Percentiles rank a stretch among this genome's conserved stretches.
Conservation (phyloP, 805 yeast genomes). For the Pichia eremophila region DNA sequence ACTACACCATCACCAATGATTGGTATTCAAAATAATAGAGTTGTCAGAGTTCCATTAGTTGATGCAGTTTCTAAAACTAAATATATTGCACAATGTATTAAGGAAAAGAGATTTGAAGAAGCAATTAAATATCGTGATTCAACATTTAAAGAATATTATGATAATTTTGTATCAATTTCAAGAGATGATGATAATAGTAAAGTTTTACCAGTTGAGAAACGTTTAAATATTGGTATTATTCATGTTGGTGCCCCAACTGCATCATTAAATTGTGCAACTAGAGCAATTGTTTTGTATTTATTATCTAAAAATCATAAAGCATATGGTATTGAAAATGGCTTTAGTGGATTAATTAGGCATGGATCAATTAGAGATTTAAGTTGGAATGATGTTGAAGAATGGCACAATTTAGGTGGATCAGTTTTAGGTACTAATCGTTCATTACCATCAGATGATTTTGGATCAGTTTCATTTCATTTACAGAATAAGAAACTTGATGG, state of each 20-base stretch:
- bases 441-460: constrained; percentile 76
- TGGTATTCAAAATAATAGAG: constrained; percentile 79
- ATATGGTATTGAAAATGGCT: constrained; percentile 89
- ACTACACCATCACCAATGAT: constrained; percentile 92
- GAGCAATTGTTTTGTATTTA: constrained; percentile 86
- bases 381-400: constrained; percentile 83
- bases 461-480: constrained; percentile 86
- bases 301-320: constrained; percentile 84
- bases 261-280: constrained; percentile 85
- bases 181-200: constrained; percentile 62
- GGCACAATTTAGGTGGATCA: constrained; percentile 89
- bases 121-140: constrained; percentile 86
- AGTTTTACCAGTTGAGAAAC: constrained; percentile 45
- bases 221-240: constrained; percentile 72
- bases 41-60: constrained; percentile 74
- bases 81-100: constrained; percentile 85
- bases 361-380: constrained; percentile 66
- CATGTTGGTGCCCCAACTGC: constrained; percentile 98
- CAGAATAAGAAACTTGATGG: constrained; percentile 87
- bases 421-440: constrained; percentile 94
- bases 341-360: constrained; percentile 83
- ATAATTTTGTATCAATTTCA: constrained; percentile 63
- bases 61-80: constrained; percentile 86
- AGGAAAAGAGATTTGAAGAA: constrained; percentile 63
- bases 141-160: constrained; percentile 73